These are phyloP conservation scores for Xanthoconium stramineum DNA, from an alignment of 768 basidiomycete species.

Conservation along the genomic window DNA sequence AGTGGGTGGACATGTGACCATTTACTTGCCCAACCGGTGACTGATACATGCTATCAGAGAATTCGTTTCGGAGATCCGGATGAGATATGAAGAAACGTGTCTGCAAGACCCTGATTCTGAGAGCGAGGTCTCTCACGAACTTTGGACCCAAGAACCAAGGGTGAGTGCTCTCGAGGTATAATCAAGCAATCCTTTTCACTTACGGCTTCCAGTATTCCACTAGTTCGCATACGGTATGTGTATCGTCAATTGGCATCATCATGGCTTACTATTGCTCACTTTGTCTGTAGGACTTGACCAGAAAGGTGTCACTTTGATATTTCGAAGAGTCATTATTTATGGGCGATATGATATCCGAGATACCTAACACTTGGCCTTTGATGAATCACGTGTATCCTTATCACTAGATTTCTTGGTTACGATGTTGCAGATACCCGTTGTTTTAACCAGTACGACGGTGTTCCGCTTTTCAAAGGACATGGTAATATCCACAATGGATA, in stretches of 20 bases:
- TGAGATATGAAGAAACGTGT: conserved; percentile 8
- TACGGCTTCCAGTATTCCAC: conserved; percentile 9
- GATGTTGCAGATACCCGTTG: not conserved
- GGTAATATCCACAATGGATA: too few relatives aligned
- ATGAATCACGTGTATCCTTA: not conserved
- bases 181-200: not conserved
- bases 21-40: not conserved
- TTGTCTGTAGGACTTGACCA: not conserved
- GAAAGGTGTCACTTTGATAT: conserved; percentile 8
- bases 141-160: conserved; percentile 19
- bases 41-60: conserved; percentile 3
- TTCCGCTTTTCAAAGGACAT: too few relatives aligned
- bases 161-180: conserved; percentile 12
- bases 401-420: not conserved
- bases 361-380: not conserved
- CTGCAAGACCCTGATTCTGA: not conserved
- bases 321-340: not conserved
- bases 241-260: not conserved
- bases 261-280: not conserved
- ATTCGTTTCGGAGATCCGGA: conserved; percentile 13
- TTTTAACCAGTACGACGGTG: not conserved
- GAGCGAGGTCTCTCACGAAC: not conserved
- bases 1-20: conserved; percentile 5
- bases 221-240: conserved; percentile 10
- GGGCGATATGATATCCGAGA: conserved; percentile 2